Conservation (phyloP, 2,329 filamentous ascomycete genomes). For the Talaromyces sp. region DNA sequence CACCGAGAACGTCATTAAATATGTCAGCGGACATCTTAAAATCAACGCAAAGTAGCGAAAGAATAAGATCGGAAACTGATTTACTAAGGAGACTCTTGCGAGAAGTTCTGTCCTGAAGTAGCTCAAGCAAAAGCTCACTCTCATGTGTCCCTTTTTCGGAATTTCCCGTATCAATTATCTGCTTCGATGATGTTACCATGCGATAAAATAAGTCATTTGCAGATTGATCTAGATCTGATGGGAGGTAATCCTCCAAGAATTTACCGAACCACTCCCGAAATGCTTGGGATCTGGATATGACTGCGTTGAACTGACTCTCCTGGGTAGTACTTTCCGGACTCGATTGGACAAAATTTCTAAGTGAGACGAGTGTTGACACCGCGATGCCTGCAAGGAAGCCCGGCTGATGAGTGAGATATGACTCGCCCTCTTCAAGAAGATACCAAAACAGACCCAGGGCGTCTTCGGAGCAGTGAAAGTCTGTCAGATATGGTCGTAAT, state of each 20-base stretch:
- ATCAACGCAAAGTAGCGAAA: conserved; percentile 62
- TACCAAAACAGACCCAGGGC: conserved; percentile 83
- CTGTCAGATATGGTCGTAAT: conserved; percentile 71
- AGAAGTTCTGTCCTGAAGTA: conserved; percentile 69
- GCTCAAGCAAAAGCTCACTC: conserved; percentile 71
- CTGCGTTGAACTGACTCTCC: conserved; percentile 74
- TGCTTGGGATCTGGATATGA: conserved; percentile 67
- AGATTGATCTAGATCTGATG: conserved; percentile 46
- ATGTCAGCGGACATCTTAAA: conserved; percentile 63
- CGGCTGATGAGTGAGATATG: conserved; percentile 62
- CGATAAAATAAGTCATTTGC: conserved; percentile 59
- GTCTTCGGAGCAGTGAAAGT: conserved; percentile 87
- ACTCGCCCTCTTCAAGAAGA: conserved; percentile 65
- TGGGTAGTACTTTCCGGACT: conserved; percentile 77
- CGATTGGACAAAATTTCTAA: conserved; percentile 71
- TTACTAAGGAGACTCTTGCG: conserved; percentile 66
- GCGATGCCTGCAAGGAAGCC: conserved; percentile 79
- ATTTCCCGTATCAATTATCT: conserved; percentile 66
- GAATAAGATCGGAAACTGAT: conserved; percentile 53
- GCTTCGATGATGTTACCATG: conserved; percentile 66
- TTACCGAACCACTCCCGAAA: conserved; percentile 78
- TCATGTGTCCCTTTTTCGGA: conserved; percentile 69
- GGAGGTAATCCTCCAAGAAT: conserved; percentile 64
- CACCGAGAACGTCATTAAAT: conserved; percentile 64
- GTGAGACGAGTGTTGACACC: conserved; percentile 72